A percentile compares a stretch with the other conserved stretches of the same genome.
Conservation (phyloP, 805 yeast species). For the Myxozyma melibiosi region DNA sequence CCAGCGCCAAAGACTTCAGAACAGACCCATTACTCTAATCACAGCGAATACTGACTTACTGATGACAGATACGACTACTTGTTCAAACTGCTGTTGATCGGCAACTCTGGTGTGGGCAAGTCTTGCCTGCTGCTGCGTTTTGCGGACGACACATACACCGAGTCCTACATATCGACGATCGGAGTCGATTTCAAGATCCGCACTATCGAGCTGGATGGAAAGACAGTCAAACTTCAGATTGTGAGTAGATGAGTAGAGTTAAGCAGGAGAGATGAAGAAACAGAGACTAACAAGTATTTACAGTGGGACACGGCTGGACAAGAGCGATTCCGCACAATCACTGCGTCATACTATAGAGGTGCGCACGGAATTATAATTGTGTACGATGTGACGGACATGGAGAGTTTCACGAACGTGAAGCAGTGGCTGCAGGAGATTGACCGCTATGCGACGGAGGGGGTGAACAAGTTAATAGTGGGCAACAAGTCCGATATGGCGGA, state of each 20-base stretch:
- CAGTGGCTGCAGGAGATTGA: slow-evolving; percentile 99
- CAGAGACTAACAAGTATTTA: neutral
- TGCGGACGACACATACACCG: slow-evolving; percentile 96
- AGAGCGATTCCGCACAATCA: slow-evolving; percentile 96
- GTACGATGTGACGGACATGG: slow-evolving; percentile 95
- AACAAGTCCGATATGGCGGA: slow-evolving; percentile 93
- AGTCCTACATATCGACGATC: slow-evolving; percentile 94
- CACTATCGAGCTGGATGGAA: slow-evolving; percentile 83
- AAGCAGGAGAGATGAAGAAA: neutral
- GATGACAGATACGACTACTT: slow-evolving; percentile 91
- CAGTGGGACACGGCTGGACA: slow-evolving; percentile 99
- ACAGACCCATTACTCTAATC: too few species aligned
- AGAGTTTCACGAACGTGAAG: slow-evolving; percentile 84
- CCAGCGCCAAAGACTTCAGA: too few species aligned
- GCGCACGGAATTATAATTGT: slow-evolving; percentile 98
- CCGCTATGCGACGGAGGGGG: slow-evolving; percentile 97
- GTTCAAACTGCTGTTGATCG: slow-evolving; percentile 91
- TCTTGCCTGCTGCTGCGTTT: slow-evolving; percentile 92
- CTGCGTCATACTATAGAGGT: slow-evolving; percentile 96
- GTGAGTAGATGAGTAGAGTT: slow-evolving; percentile 27
- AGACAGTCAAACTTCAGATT: slow-evolving; percentile 94
- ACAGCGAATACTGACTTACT: neutral
- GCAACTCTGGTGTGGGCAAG: slow-evolving; percentile 98
- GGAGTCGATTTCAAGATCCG: slow-evolving; percentile 88
- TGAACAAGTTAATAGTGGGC: slow-evolving; percentile 92